These are phyloP conservation scores for Hortaea sp. DNA, from an alignment of 2,329 filamentous ascomycete genomes.

Conservation along the genomic window DNA sequence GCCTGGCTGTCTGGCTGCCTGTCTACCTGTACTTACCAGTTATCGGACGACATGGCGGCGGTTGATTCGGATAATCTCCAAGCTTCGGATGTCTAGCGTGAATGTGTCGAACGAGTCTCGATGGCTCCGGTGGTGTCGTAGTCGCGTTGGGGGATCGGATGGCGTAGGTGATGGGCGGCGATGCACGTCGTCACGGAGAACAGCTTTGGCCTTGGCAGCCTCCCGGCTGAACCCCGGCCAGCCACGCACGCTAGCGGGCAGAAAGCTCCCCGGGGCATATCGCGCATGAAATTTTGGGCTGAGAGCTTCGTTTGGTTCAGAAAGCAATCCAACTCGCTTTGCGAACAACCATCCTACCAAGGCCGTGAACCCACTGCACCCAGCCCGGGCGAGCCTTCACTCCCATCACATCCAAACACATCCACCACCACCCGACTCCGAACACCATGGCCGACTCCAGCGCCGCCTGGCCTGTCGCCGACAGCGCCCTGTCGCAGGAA, in stretches of 20 bases:
- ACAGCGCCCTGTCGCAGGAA: slow-evolving; percentile 40
- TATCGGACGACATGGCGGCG: slow-evolving; percentile 64
- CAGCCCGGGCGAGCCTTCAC: slow-evolving; percentile 21
- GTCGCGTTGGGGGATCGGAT: neutral
- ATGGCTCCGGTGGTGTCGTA: neutral
- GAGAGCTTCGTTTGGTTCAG: neutral
- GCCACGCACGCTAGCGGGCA: neutral
- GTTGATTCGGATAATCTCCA: neutral
- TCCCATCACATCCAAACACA: neutral
- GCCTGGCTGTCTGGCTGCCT: neutral
- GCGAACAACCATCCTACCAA: slow-evolving; percentile 9
- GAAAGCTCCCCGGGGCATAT: no score
- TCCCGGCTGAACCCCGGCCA: slow-evolving; percentile 1
- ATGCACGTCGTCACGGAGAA: neutral
- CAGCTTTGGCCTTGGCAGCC: neutral
- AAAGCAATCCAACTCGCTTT: neutral
- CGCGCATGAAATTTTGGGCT: neutral
- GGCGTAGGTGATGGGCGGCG: neutral
- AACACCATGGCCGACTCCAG: slow-evolving; percentile 40
- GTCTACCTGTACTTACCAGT: slow-evolving; percentile 49
- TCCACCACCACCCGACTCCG: slow-evolving; percentile 10
- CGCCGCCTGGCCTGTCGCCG: slow-evolving; percentile 30
- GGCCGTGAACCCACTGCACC: slow-evolving; percentile 24
- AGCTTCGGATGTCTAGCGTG: no score
- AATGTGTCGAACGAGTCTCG: no score